Base-by-base conservation (phyloP, 371 early-diverging fungal species). In the Gilbertella persicaria region DNA sequence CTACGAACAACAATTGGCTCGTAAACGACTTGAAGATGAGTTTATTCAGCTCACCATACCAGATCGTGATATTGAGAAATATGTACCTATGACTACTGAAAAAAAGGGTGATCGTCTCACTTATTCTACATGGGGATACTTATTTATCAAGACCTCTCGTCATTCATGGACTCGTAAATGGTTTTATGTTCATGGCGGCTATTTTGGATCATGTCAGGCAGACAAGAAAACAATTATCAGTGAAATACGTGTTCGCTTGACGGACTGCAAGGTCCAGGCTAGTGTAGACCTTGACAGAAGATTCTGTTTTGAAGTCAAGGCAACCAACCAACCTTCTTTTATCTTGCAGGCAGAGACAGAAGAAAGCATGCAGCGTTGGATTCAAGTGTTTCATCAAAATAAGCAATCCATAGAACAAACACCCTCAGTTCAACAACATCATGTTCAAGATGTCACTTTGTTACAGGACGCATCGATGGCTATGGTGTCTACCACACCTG, bases 261-360 rank as follows among this genome's bases (percentile, higher is more conserved):
- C 69, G 7, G 53, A 82, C 3, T 85, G 84, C 39, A 71, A 71
- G n/a, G 56, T 83, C 9, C 58, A 78, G 43, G 55, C 52, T 24
- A 39, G 53, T 9, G 17, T 30, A 3, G 69, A 74, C 28, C 70
- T 74, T 46, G 88, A 88, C 10, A 70, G 88, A 16, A 64, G 86
- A n/a, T 84, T 83, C 55, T 81, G 82, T 42, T 88, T 88, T 59
- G 86, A 87, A 35, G 69, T 87, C 8, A 67, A 26, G 6, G 33
- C 23, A 13, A 21, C 45, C 12, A 30, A 35, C 23, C 24, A 46
- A 19, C 41, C 59, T 41, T 43, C 65, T 10, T 63, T 73, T 44
- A 25, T 79, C 30, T 49, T 82, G 16, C 81, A 84, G 58, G 88
- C 87, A 0, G 85, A 86, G 60, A 82, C 78, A 10, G 83, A 85